Evolutionary conservation across 2,329 filamentous ascomycete genomes (phyloP), one percentile per base, ranked within the genome.

Genomic region (Aphanoascus verrucosus): DNA sequence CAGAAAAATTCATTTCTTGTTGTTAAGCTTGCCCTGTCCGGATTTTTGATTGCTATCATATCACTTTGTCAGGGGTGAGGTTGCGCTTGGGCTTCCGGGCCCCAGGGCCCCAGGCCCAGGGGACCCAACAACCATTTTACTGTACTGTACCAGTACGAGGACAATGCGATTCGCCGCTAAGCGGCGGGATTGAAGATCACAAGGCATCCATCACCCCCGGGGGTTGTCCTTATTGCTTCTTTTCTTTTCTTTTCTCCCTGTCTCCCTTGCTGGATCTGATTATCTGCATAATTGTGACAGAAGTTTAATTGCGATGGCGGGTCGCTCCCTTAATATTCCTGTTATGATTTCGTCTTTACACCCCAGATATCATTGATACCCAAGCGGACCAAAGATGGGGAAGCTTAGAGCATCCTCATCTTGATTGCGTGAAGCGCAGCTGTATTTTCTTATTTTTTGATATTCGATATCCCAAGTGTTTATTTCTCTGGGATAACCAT

Each of bases 231-330:
- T 37, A 4, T 28, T 28, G 3, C 23, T 28, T 28, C 7, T 28
- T 28, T 28, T 28, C 23, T 28, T 28, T 28, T 28, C 23, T 7
- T 28, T 28, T 28, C 23, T 28, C 23, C 7, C 7, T 28, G 3
- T 28, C 23, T 28, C 23, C 3, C 7, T 7, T 28, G 23, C 23
- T 28, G 23, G 23, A 6, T 35, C 20, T 14, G 2, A 40, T 49
- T 49, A 49, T 49, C 17, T 41, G 46, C 46, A 49, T 49, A 49
- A n/a, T 49, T n/a, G 28, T 49, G 46, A 40, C 46, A 49, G 46
- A 40, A 49, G 46, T 49, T 49, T 49, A 49, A 49, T 49, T 48
- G 32, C 34, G 2, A n/a, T 31, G 46, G 9, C 31, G 35, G 46
- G 15, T 31, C 2, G 32, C 37, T 3, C 17, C 15, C 3, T 19